Evolutionary conservation across 192 early-diverging fungal species (phyloP), one percentile per base, ranked within the genome.

Genomic region (Podila verticillata): DNA sequence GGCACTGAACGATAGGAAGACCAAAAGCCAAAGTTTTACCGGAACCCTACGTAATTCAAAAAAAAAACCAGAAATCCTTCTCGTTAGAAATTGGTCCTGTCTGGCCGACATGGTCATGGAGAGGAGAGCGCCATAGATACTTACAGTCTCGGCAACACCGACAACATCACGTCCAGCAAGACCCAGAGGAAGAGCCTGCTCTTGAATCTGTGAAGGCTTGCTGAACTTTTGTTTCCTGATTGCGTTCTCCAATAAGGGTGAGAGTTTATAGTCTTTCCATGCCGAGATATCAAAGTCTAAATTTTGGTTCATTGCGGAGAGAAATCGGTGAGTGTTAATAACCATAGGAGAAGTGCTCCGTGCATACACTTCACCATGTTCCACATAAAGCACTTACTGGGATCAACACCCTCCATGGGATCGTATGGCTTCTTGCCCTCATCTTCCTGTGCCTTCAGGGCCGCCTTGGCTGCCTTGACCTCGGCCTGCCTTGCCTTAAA

Each of bases 21-120:
- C 96, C 96, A 85, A 97, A 99, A 0, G 96, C 96, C 61, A 99
- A 84, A 6, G 97, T 99, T 84, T 99, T 97, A 48, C 96, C 96
- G 0, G 95, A 96, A 66, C 97, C 95, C 87, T 89, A 70, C 28
- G 60, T 34, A 66, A 9, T 39, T 22, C 5, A 36, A 62, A 54
- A 2, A n/a, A 48, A 29, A 60, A 32, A 34, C 36, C 2, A 35
- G 36, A 2, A 4, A 24, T 49, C 22, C 3, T 28, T 48, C 39
- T 54, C 51, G 48, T 20, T 30, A 49, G 28, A 0, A 44, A 44
- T 2, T 12, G 39, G 39, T 3, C 15, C 12, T 32, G 10, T 28
- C 12, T 3, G 9, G 17, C 4, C 31, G 59, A 30, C 31, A 57
- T 13, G 5, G 15, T 57, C 24, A 28, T 28, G 0, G 19, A 32